A percentile compares a stretch with the other conserved stretches of the same genome.
phyloP scores from a whole-genome alignment of 2,329 filamentous ascomycete genomes.

The Alternaria arbusti region DNA sequence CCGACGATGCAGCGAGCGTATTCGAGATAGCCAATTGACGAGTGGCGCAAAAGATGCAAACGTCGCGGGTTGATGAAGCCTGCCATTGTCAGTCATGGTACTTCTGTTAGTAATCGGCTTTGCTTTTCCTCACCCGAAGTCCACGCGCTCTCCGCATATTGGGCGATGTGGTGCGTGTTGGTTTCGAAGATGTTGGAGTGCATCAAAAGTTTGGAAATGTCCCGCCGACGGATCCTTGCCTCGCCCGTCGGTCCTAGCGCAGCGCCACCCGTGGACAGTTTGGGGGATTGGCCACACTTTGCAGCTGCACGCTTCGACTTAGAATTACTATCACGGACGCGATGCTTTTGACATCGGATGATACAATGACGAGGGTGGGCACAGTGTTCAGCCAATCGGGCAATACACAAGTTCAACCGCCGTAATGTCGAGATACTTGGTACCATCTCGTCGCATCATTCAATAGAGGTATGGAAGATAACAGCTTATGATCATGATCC shows the following conservation, averaged over 20 bases:
- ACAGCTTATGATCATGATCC: not conserved
- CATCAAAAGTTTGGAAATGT: conserved; percentile 26
- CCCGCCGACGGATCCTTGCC: conserved; percentile 21
- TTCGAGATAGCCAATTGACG: conserved; percentile 36
- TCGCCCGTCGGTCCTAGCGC: not conserved
- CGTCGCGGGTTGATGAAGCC: conserved; percentile 44
- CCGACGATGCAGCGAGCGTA: conserved; percentile 17
- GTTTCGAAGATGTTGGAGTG: conserved; percentile 2
- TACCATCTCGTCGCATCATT: not conserved
- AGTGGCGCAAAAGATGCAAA: conserved; percentile 50
- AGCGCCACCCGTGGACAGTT: not conserved
- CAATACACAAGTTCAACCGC: not conserved
- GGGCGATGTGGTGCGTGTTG: conserved; percentile 9
- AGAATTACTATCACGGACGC: not conserved
- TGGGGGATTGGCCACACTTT: not conserved
- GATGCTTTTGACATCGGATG: not conserved
- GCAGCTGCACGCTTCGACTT: not conserved
- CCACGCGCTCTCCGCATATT: conserved; percentile 41
- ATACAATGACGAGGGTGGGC: not conserved
- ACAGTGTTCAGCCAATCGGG: not conserved
- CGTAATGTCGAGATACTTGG: not conserved
- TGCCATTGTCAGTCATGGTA: conserved; percentile 17
- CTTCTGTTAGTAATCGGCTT: not conserved
- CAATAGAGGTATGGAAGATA: not conserved
- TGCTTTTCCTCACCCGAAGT: conserved; percentile 30